Percentiles rank a stretch among this genome's conserved stretches.
Evolutionary conservation across 805 yeast genomes (phyloP).

Genomic region (Candida ortonii): DNA sequence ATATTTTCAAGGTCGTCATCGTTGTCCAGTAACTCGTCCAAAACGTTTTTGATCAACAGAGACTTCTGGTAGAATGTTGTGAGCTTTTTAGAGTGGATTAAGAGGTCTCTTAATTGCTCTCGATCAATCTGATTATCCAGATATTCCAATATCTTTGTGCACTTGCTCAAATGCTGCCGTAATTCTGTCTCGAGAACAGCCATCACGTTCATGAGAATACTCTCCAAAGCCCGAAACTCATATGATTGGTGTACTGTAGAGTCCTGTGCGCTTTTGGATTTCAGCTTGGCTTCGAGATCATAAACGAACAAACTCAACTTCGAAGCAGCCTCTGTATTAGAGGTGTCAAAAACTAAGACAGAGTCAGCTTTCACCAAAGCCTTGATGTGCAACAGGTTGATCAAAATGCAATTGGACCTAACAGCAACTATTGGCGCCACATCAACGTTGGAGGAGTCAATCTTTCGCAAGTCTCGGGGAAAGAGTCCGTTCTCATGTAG

Average conservation of each 20-base stretch:
- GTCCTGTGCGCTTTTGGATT: constrained; percentile 33
- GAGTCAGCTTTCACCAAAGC: constrained; percentile 80
- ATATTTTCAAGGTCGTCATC: constrained; percentile 82
- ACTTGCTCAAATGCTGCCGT: constrained; percentile 50
- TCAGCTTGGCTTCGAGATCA: constrained; percentile 75
- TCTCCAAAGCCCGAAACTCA: constrained; percentile 81
- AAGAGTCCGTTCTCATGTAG: constrained; percentile 68
- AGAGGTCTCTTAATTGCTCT: constrained; percentile 65
- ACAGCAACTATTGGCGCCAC: constrained; percentile 88
- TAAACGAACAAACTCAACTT: constrained; percentile 76
- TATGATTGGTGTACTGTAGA: constrained; percentile 47
- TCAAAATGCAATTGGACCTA: constrained; percentile 69
- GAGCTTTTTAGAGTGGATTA: constrained; percentile 69
- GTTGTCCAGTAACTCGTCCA: constrained; percentile 80
- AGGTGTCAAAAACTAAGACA: constrained; percentile 81
- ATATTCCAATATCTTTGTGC: constrained; percentile 64
- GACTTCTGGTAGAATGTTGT: constrained; percentile 74
- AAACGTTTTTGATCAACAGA: constrained; percentile 68
- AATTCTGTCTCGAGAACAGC: constrained; percentile 75
- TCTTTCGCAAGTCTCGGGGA: constrained; percentile 84
- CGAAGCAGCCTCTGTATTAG: constrained; percentile 59
- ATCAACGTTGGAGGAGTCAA: constrained; percentile 70
- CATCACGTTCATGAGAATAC: constrained; percentile 77
- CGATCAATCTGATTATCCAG: constrained; percentile 80
- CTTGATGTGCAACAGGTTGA: constrained; percentile 82